These are phyloP conservation scores for Pyrrhoderma lamaoense DNA, from an alignment of 1,284 basidiomycete genomes.

Conservation along the genomic window DNA sequence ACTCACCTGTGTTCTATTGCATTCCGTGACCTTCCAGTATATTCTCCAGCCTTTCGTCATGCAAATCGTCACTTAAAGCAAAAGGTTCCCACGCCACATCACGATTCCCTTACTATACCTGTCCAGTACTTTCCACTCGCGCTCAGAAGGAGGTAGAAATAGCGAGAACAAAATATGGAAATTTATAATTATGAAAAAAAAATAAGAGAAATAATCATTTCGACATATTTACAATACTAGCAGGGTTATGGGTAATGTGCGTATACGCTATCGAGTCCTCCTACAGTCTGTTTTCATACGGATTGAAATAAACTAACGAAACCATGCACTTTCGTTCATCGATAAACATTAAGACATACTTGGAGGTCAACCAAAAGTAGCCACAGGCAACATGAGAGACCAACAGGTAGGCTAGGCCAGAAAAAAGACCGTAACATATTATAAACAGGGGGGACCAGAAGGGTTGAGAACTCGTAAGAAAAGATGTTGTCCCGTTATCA, in stretches of 20 bases:
- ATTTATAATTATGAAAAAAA: neutral
- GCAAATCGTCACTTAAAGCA: neutral
- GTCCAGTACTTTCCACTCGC: neutral
- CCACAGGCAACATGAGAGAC: neutral
- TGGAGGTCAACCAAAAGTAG: too few relatives aligned
- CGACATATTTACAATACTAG: slow-evolving; percentile 10
- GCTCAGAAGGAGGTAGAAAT: neutral
- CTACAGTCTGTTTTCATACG: neutral
- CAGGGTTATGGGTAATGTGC: slow-evolving; percentile 1
- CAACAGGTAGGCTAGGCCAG: neutral
- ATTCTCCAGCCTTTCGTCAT: slow-evolving; percentile 8
- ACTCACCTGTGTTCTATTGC: slow-evolving; percentile 8
- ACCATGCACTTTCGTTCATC: too few relatives aligned
- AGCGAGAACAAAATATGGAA: too few relatives aligned
- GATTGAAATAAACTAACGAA: neutral
- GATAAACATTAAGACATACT: too few relatives aligned
- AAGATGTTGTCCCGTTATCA: too few relatives aligned
- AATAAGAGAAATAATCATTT: slow-evolving; percentile 3
- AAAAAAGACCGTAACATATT: neutral
- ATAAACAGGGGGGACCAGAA: neutral
- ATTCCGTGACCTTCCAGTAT: slow-evolving; percentile 16
- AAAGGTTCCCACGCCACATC: neutral
- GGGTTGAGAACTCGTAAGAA: too few relatives aligned
- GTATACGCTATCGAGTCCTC: slow-evolving; percentile 1
- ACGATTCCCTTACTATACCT: too few relatives aligned